A percentile compares a stretch with the other conserved stretches of the same genome.
Conservation (phyloP, 208 protist species). For the Endotrypanum monterogeii region DNA sequence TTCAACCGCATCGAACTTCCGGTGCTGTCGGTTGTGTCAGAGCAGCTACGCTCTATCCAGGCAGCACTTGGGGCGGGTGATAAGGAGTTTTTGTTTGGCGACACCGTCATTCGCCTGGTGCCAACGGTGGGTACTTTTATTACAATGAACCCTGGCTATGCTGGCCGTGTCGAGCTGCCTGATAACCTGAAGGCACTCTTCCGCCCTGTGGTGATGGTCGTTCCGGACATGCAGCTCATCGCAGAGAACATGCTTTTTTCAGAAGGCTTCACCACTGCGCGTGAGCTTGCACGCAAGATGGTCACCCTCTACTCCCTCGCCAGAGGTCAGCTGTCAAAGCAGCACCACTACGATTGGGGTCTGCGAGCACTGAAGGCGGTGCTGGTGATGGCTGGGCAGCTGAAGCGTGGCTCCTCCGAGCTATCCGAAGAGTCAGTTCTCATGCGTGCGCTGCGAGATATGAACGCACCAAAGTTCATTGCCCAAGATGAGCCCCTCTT, state of each 20-base stretch:
- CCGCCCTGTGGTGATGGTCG: conserved; percentile 98
- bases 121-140: conserved; percentile 98
- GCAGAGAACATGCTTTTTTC: conserved; percentile 99
- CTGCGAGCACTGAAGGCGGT: conserved; percentile 98
- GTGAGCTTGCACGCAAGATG: conserved; percentile 99
- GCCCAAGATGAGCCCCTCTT: conserved; percentile 99
- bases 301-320: conserved; percentile 98
- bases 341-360: conserved; percentile 99
- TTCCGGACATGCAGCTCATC: conserved; percentile 98
- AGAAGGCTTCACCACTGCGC: conserved; percentile 96
- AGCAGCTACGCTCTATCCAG: conserved; percentile 98
- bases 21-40: conserved; percentile 98
- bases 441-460: conserved; percentile 99
- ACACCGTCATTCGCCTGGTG: conserved; percentile 89
- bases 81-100: conserved; percentile 93
- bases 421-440: conserved; percentile 97
- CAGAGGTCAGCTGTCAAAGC: conserved; percentile 98
- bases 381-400: conserved; percentile 98
- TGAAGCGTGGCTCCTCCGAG: conserved; percentile 96
- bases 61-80: conserved; percentile 85
- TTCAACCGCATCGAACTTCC: conserved; percentile 99
- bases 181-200: conserved; percentile 99
- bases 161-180: conserved; percentile 98
- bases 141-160: conserved; percentile 99
- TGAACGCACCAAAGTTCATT: conserved; percentile 99